Evolutionary conservation across 2,329 filamentous ascomycete genomes (phyloP).

Genomic region (Lachnellula willkommii): DNA sequence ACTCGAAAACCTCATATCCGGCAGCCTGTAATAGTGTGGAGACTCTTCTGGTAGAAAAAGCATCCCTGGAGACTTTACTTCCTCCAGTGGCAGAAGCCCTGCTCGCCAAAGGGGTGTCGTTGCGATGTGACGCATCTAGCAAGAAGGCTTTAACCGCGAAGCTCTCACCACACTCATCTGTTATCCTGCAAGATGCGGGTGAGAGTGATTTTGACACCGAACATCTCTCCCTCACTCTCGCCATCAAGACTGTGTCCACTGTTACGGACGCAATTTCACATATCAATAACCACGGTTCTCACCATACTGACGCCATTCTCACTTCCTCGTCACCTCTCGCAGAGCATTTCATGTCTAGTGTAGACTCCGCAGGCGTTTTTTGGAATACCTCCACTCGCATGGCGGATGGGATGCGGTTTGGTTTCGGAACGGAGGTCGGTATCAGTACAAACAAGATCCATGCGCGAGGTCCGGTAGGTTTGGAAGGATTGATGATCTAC

Average conservation of each 20-base stretch:
- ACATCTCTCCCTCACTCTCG: conserved; percentile 78
- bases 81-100: conserved; percentile 70
- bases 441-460: conserved; percentile 99
- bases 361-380: conserved; percentile 90
- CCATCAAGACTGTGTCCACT: conserved; percentile 70
- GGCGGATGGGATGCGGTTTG: conserved; percentile 93
- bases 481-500: conserved; percentile 95
- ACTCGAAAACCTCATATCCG: conserved; percentile 91
- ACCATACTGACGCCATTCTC: conserved; percentile 90
- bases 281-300: conserved; percentile 87
- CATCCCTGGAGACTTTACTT: conserved; percentile 61
- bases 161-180: conserved; percentile 38
- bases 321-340: conserved; percentile 64
- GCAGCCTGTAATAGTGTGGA: conserved; percentile 95
- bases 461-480: conserved; percentile 81
- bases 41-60: conserved; percentile 77
- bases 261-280: conserved; percentile 72
- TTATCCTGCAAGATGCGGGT: conserved; percentile 57
- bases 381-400: conserved; percentile 96
- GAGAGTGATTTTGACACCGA: conserved; percentile 80
- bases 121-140: conserved; percentile 71
- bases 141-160: conserved; percentile 55
- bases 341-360: conserved; percentile 73
- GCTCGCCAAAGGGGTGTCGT: conserved; percentile 67
- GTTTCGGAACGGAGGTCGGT: conserved; percentile 95